Evolutionary conservation across 148 eudicot genomes (phyloP), one percentile per base, ranked within the genome.

Genomic region (Fagopyrum homotropicum): DNA sequence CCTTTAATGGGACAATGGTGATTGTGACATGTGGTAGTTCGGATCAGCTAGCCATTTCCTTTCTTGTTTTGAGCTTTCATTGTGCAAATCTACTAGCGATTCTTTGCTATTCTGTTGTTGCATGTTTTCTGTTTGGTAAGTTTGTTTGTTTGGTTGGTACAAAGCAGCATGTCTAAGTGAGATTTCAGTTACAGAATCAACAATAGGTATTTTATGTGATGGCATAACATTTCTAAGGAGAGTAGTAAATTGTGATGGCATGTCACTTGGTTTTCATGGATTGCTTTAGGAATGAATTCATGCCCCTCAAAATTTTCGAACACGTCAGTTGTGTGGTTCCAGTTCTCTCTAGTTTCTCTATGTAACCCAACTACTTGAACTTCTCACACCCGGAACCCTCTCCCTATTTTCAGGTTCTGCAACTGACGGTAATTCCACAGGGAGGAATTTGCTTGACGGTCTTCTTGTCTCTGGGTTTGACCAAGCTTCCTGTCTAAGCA

Each of bases 401-500:
- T 17, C 43, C 40, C 19, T 60, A 50, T 49, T 5, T 77, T 46
- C 82, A 80, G 85, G 79, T 46, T 77, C 73, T 29, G 56, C 77
- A 14, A 79, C 77, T 77, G 66, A 26, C 49, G 66, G 30, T 74
- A 73, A 79, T 4, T 79, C 57, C 35, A 70, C 80, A 44, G 69
- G 63, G 66, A 80, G 81, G 79, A 84, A 80, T 72, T 79, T 88
- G 76, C 86, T 89, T 78, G 86, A 82, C 29, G 94, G 97, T 64
- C 91, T 92, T 75, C 85, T 92, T 8, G 22, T 85, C 57, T 15
- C 80, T 76, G 88, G 83, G 43, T 88, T 87, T 73, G 89, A 92
- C 4, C 85, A 83, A 76, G 78, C 73, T 73, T 85, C 92, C 61
- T 92, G 97, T 80, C 77, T 83, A 59, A 92, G 97, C 88, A 89